Base-by-base conservation (phyloP, 805 yeast species). In the Kuraishia hungarica region DNA sequence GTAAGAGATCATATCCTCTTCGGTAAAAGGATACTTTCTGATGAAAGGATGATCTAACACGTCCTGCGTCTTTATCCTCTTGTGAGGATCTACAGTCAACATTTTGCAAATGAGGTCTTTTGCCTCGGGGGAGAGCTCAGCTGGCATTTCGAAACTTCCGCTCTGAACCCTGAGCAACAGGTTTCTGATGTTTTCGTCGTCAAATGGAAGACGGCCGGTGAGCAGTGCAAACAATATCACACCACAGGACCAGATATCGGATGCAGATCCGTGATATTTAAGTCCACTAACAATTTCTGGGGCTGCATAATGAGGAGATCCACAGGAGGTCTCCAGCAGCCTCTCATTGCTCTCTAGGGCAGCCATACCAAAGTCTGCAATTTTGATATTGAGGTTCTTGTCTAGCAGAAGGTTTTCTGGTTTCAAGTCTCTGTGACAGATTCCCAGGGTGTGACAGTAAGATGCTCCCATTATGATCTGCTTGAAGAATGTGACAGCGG, bases 311-410 rank as follows among this genome's bases (percentile, higher is more conserved):
- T 88, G 96, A 20, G 96, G 96, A 22, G 92, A 86, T 2, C 96
- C 96, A 72, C 96, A 88, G 17, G 89, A 83, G 3, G 96, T 88
- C 67, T 86, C 90, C 54, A 88, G 72, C 54, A 88, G 71, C 66
- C 81, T 80, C 54, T 84, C 89, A 55, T 82, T 82, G 58, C 83
- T 78, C 66, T 88, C 93, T 57, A 88, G 73, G 22, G 94, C 94
- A 26, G 96, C 96, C 96, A 88, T 88, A 55, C 96, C 96, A 64
- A 88, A 88, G 71, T 88, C 96, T 2, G 94, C 94, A 60, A 88
- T 82, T 63, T 87, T 87, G 54, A 88, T 86, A 60, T 82, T 84
- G 57, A 82, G 77, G 55, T 81, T 76, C 55, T 71, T 72, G 69
- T 88, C 94, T 24, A 88, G 71, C 55, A 88, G 67, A 57, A 88